Conservation (phyloP, 129 eudicot genomes). For the Glebionis coronaria region DNA sequence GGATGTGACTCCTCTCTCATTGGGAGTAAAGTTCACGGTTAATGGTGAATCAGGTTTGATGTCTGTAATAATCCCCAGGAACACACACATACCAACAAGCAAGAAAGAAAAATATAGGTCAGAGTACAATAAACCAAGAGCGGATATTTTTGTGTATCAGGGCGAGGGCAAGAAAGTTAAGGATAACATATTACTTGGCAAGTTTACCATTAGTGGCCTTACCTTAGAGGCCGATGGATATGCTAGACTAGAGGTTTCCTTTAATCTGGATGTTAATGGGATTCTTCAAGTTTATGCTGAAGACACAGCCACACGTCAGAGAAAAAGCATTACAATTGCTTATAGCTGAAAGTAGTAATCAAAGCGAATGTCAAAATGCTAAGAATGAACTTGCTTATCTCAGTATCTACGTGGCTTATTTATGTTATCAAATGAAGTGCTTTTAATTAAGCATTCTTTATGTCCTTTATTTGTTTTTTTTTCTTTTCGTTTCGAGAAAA, state of each 20-base stretch:
- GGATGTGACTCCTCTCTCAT: neutral
- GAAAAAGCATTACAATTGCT: neutral
- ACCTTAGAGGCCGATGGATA: neutral
- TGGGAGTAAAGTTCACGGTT: neutral
- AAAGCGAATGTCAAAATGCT: neutral
- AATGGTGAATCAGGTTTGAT: neutral
- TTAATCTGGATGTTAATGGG: neutral
- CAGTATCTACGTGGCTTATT: too few relatives aligned
- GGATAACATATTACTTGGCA: neutral
- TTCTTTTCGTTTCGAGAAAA: too few relatives aligned
- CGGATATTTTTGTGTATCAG: neutral
- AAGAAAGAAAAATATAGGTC: neutral
- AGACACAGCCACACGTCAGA: neutral
- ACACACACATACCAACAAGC: neutral
- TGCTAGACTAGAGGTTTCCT: neutral
- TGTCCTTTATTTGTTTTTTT: too few relatives aligned
- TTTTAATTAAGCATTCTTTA: too few relatives aligned
- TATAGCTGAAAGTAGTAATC: neutral
- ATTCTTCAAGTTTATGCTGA: too few relatives aligned
- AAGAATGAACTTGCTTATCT: too few relatives aligned
- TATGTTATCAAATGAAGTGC: too few relatives aligned
- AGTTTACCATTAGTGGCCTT: neutral
- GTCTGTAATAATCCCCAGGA: neutral
- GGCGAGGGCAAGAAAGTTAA: neutral
- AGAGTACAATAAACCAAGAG: neutral